Evolutionary conservation across 257 asterid genomes (phyloP).

Genomic region (Cynanchum wilfordii): DNA sequence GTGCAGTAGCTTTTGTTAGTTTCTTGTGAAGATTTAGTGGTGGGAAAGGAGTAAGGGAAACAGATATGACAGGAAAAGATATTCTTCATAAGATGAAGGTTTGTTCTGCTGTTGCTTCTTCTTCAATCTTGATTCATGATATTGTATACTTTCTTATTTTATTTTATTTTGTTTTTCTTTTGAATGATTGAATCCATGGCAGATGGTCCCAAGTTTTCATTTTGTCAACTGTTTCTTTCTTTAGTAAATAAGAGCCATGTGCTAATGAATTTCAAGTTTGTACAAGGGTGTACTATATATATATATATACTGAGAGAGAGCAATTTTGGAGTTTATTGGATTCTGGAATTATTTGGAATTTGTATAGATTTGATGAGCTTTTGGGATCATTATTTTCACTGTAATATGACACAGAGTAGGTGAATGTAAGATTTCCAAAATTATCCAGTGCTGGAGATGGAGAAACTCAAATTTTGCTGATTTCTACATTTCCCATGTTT

Average conservation of each 20-base stretch:
- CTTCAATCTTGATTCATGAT: not conserved
- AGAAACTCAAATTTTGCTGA: not conserved
- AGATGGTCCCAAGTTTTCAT: not conserved
- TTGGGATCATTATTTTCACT: not conserved
- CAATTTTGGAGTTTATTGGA: not conserved
- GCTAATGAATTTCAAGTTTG: not conserved
- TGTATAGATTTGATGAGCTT: not conserved
- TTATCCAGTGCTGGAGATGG: not conserved
- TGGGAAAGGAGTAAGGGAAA: constrained; percentile 1
- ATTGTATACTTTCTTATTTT: too few relatives aligned
- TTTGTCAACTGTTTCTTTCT: not conserved
- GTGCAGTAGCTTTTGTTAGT: not conserved
- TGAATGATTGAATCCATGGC: not conserved
- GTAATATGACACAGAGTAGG: not conserved
- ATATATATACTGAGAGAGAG: too few relatives aligned
- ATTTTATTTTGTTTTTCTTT: not conserved
- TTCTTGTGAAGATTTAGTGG: not conserved
- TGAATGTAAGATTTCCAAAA: not conserved
- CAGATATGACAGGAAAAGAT: constrained; percentile 56
- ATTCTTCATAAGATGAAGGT: constrained; percentile 85
- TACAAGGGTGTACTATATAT: too few relatives aligned
- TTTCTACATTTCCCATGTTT: not conserved
- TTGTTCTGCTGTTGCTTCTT: not conserved
- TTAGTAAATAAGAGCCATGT: not conserved
- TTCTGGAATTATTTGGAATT: not conserved